Base-by-base conservation (phyloP, 2,329 filamentous ascomycete species). In the Aspergillus sp. region DNA sequence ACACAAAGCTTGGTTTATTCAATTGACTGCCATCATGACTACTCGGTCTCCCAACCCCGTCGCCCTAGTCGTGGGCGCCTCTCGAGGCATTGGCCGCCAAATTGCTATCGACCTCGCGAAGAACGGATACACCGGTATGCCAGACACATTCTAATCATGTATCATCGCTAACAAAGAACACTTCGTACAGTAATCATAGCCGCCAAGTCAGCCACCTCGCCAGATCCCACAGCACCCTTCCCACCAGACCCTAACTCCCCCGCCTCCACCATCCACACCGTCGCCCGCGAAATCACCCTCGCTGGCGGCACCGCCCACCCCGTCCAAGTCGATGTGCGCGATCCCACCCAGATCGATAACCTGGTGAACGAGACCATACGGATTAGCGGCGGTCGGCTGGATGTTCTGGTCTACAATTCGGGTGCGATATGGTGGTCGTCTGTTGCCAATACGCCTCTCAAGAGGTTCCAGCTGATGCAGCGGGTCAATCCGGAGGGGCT, bases 391-490 rank as follows among this genome's bases (percentile, higher is more conserved):
- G 82, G 83, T 47, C 84, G 84, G 21, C 79, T 96, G 3, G 91
- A 95, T 71, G 88, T 89, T 0, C 77, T 96, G 2, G 75, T 95
- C 52, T 96, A 96, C 80, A 96, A 95, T 73, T 88, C 89, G 0
- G 91, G 91, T 43, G 91, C 91, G 2, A 92, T 96, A 66, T 95
- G 89, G 88, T 94, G 91, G 91, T 85, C 89, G 0, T 84, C 89
- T 1, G 86, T 96, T 0, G 84, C 87, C 55, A 84, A 87, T 50
- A 94, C 91, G 0, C 88, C 90, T 0, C 79, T 89, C 65, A 90
- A 89, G 74, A 84, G 90, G n/a, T 94, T 91, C 78, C 86, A 87
- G 72, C 84, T 89, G 65, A 91, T 93, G 88, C 89, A 92, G 76
- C 80, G 82, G 62, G 85, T 92, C 63, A 92, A 92, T 68, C 82